Evolutionary conservation across 208 protist species (phyloP), one percentile per base, ranked within the genome.

Genomic region (Crithidia fasciculata): DNA sequence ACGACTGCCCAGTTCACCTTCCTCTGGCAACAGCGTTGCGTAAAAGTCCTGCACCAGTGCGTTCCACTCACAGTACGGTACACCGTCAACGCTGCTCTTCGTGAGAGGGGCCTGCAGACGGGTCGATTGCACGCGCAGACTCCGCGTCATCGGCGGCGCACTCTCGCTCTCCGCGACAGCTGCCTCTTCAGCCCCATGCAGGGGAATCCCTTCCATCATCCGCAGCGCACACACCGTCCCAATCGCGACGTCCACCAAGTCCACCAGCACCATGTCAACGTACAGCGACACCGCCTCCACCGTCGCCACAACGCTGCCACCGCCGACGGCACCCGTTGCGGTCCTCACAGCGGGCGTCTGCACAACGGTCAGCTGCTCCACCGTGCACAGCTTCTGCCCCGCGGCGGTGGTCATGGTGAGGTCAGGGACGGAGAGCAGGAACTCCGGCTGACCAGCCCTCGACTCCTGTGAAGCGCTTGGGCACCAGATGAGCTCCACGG

Each of bases 321-420:
- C 44, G 59, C 43, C 4, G 47, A 13, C 7, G 9, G 45, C 45
- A 15, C 9, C 45, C 45, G 7, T 13, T 49, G 45, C 2, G 12
- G 7, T 49, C 2, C 12, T 49, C 28, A 28, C 28, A 28, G 28
- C 8, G 8, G 18, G 18, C 5, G 53, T 19, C 36, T 74, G 67
- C 49, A 80, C 47, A 28, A 66, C 36, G 36, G 55, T 66, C 54
- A 80, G 36, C 45, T 80, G 47, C 53, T 80, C 74, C 8, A 71
- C 19, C 0, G 52, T 74, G 62, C 72, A 28, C n/a, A 80, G 43
- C 45, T 74, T 69, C 18, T 65, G 67, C 4, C 74, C 74, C 0
- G 74, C 69, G 2, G 74, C 64, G 3, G 74, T 80, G 47, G 74
- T 71, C 74, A 80, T 74, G 9, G 74, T 71, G 47, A 80, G 43